These are phyloP conservation scores for Leptodermis oblonga DNA, from an alignment of 257 asterid genomes.

Conservation along the genomic window DNA sequence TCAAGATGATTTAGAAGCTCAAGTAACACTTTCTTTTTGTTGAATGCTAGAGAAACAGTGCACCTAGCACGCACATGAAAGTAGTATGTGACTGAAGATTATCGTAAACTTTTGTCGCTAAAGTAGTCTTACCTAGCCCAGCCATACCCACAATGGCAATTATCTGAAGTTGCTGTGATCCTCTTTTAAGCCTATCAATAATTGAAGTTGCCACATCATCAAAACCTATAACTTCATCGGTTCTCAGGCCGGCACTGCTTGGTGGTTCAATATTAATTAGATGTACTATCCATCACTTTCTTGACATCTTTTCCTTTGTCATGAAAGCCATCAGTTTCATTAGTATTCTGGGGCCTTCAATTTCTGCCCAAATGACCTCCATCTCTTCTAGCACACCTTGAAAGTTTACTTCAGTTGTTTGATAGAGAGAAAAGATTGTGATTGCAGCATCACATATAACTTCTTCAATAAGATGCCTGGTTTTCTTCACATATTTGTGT, in stretches of 20 bases:
- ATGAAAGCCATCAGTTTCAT: background rate
- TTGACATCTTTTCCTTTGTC: background rate
- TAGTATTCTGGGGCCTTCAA: background rate
- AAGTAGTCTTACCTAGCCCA: background rate
- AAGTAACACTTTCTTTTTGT: background rate
- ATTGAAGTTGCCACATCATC: background rate
- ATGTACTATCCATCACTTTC: background rate
- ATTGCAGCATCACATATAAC: background rate
- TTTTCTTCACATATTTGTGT: background rate
- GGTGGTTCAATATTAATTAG: background rate
- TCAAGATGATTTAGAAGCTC: background rate
- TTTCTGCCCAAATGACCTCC: background rate
- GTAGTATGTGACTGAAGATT: background rate
- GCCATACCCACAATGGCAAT: no score
- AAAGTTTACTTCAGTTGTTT: background rate
- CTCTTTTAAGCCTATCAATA: background rate
- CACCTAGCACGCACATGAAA: background rate
- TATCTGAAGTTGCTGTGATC: background rate
- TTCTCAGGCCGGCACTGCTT: background rate
- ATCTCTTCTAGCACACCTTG: background rate
- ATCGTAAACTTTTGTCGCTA: background rate
- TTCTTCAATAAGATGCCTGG: background rate
- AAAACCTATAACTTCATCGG: no score
- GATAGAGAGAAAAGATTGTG: background rate
- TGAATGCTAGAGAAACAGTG: background rate